A percentile compares a stretch with the other conserved stretches of the same genome.
Evolutionary conservation across 2,329 filamentous ascomycete genomes (phyloP).

Genomic region (Colletotrichum eremochloae): DNA sequence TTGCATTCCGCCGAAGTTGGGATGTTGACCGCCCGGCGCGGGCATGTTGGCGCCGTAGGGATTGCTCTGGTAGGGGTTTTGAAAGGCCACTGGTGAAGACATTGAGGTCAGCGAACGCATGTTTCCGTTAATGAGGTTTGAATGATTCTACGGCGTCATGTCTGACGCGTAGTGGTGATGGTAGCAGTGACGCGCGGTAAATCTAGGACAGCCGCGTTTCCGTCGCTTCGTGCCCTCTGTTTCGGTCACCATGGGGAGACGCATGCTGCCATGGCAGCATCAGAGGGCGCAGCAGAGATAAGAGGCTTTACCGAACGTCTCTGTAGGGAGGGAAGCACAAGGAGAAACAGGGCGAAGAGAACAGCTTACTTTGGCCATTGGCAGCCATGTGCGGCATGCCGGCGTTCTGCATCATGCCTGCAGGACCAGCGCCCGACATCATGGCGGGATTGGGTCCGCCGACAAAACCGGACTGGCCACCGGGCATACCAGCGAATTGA

Average conservation of each 20-base stretch:
- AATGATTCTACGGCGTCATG: constrained; percentile 30
- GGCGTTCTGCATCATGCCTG: constrained; percentile 74
- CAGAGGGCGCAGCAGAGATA: constrained; percentile 29
- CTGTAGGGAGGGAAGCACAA: constrained; percentile 25
- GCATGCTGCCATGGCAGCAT: constrained; percentile 23
- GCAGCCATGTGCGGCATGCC: constrained; percentile 70
- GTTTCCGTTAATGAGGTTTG: constrained; percentile 39
- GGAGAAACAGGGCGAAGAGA: constrained; percentile 46
- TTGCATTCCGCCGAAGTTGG: constrained; percentile 64
- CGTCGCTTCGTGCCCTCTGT: constrained; percentile 7
- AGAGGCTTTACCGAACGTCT: constrained; percentile 10
- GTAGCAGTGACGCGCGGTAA: not conserved
- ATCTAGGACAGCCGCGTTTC: constrained; percentile 7
- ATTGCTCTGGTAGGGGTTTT: constrained; percentile 69
- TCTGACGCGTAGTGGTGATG: not conserved
- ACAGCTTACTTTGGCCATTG: constrained; percentile 71
- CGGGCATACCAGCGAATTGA: constrained; percentile 65
- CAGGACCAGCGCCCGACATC: constrained; percentile 66
- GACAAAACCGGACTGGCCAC: constrained; percentile 62
- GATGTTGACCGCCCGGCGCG: constrained; percentile 62
- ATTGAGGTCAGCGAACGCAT: constrained; percentile 50
- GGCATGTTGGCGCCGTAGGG: constrained; percentile 69
- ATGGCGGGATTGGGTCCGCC: constrained; percentile 67
- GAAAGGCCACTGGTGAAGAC: constrained; percentile 65
- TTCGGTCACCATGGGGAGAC: constrained; percentile 1